These are phyloP conservation scores for Phylloporus arenicola DNA, from an alignment of 768 basidiomycete genomes.

Conservation along the genomic window DNA sequence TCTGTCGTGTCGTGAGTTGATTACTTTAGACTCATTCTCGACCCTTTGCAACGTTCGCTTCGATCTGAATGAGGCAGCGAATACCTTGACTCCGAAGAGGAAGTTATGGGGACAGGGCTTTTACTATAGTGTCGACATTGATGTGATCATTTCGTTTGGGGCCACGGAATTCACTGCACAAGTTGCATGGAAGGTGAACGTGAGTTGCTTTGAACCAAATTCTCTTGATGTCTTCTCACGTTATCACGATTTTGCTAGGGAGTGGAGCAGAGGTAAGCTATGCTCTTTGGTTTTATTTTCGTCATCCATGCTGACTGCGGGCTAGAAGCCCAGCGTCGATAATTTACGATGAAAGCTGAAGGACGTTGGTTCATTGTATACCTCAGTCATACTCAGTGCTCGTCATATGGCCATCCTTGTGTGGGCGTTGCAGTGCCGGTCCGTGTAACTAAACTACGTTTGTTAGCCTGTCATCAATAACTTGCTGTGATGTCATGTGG, in stretches of 20 bases:
- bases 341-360: constrained; percentile 1
- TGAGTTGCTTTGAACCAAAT: background rate
- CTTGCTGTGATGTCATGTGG: too few relatives aligned
- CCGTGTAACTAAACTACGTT: too few relatives aligned
- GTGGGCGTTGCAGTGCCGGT: background rate
- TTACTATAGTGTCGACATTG: constrained; percentile 5
- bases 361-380: background rate
- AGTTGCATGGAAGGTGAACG: constrained; percentile 1
- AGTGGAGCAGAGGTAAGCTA: background rate
- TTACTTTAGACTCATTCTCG: constrained; percentile 7
- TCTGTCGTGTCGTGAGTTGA: background rate
- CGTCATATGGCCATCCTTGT: background rate
- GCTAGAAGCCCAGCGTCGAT: background rate
- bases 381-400: background rate
- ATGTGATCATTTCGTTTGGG: constrained; percentile 15
- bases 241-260: background rate
- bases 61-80: constrained; percentile 5
- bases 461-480: too few relatives aligned
- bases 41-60: constrained; percentile 7
- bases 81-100: background rate
- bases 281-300: too few relatives aligned
- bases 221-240: background rate
- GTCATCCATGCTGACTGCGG: background rate
- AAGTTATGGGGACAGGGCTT: background rate
- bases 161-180: constrained; percentile 22